Conservation (phyloP, 495 filamentous ascomycete genomes). For the Bathelium albidoporum region DNA sequence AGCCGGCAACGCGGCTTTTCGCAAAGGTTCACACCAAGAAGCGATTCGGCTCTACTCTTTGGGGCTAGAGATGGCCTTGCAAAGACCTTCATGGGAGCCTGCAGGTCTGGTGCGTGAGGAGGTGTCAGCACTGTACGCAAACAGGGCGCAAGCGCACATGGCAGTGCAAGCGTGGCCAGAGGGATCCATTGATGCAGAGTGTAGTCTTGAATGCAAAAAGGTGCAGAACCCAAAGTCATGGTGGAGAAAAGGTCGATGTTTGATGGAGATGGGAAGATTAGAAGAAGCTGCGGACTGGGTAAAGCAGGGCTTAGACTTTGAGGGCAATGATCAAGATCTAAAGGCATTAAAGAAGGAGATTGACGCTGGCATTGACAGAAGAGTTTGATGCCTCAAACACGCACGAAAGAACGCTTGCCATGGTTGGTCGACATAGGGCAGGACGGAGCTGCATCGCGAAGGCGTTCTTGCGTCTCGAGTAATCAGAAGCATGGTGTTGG, state of each 20-base stretch:
- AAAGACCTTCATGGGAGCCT: conserved; percentile 80
- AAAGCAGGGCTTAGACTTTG: conserved; percentile 65
- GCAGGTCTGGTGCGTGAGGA: conserved; percentile 72
- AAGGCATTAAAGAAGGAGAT: conserved; percentile 59
- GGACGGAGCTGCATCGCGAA: background rate
- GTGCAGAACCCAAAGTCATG: conserved; percentile 86
- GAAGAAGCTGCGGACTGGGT: conserved; percentile 74
- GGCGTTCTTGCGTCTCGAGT: background rate
- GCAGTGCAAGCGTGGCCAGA: conserved; percentile 67
- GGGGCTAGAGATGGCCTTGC: conserved; percentile 77
- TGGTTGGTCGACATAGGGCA: background rate
- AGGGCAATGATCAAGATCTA: conserved; percentile 66
- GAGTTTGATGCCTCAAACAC: background rate
- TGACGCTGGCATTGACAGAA: conserved; percentile 36
- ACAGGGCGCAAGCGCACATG: conserved; percentile 88
- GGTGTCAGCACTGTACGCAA: conserved; percentile 63
- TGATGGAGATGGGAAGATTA: conserved; percentile 82
- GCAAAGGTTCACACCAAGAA: conserved; percentile 60
- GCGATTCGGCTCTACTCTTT: conserved; percentile 73
- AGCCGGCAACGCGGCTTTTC: conserved; percentile 68
- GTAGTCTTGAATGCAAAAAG: conserved; percentile 79
- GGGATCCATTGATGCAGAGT: conserved; percentile 71
- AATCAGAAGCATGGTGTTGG: background rate
- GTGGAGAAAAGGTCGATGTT: conserved; percentile 73
- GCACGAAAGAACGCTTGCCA: background rate